Conservation (phyloP, 495 filamentous ascomycete species). For the Hypoxylon lienhwacheense region DNA sequence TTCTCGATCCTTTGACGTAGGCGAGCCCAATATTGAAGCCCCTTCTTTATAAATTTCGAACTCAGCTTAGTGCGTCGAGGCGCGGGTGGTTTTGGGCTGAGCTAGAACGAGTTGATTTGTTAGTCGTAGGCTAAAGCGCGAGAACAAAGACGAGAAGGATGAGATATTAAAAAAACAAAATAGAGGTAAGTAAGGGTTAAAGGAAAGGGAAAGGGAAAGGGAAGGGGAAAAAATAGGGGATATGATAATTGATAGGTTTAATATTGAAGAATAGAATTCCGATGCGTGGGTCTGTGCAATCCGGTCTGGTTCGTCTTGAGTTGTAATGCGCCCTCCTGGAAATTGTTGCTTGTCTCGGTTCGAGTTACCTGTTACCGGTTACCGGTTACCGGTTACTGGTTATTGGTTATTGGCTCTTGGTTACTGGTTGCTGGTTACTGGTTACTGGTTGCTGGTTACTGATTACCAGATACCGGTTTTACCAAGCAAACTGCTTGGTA, state of each 20-base stretch:
- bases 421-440: no score
- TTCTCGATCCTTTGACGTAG: constrained; percentile 15
- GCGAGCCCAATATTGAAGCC: constrained; percentile 1
- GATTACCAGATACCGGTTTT: no score
- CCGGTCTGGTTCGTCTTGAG: not conserved
- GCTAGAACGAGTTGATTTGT: constrained; percentile 15
- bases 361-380: not conserved
- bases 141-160: constrained; percentile 28
- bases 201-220: not conserved
- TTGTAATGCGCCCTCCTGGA: constrained; percentile 4
- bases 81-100: constrained; percentile 6
- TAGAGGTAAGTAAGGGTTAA: no score
- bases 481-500: constrained; percentile 3
- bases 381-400: no score
- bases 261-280: constrained; percentile 16
- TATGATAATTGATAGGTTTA: constrained; percentile 12
- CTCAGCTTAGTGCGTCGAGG: constrained; percentile 19
- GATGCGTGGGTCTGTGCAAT: constrained; percentile 19
- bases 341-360: constrained; percentile 8
- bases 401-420: no score
- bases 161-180: no score
- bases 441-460: no score
- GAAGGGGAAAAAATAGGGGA: not conserved
- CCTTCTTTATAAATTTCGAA: constrained; percentile 27
- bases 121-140: constrained; percentile 11